These are phyloP conservation scores for Paecilomyces fulvus DNA, from an alignment of 2,329 filamentous ascomycete species.

Conservation along the genomic window DNA sequence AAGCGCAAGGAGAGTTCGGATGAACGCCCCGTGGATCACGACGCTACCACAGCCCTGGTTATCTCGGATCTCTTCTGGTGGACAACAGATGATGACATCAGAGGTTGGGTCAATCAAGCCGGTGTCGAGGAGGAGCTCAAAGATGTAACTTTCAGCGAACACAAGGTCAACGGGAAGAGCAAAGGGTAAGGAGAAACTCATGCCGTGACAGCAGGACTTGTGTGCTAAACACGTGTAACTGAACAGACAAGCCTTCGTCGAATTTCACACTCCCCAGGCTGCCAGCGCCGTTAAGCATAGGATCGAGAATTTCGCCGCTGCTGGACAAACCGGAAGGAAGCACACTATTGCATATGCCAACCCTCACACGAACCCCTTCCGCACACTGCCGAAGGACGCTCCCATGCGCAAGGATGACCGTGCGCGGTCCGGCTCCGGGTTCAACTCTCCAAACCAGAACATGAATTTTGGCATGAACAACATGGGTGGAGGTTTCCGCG, in stretches of 20 bases:
- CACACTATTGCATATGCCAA: conserved; percentile 66
- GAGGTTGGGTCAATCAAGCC: conserved; percentile 75
- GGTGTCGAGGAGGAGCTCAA: conserved; percentile 75
- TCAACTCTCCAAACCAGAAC: conserved; percentile 31
- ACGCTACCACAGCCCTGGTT: conserved; percentile 63
- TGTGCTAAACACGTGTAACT: conserved; percentile 5
- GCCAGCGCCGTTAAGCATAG: conserved; percentile 76
- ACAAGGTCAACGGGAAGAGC: conserved; percentile 98
- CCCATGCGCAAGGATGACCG: conserved; percentile 62
- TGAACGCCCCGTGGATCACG: conserved; percentile 49
- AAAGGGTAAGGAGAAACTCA: conserved; percentile 62
- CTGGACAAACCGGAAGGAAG: conserved; percentile 53
- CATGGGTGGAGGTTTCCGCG: conserved; percentile 46
- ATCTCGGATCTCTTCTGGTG: conserved; percentile 93
- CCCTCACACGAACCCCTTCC: conserved; percentile 75
- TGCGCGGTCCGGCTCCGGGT: conserved; percentile 36
- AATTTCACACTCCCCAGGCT: conserved; percentile 75
- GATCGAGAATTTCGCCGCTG: conserved; percentile 58
- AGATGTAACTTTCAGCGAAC: conserved; percentile 93
- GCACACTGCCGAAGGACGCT: conserved; percentile 81
- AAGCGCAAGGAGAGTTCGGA: conserved; percentile 54
- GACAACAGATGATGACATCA: conserved; percentile 91
- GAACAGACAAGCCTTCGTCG: conserved; percentile 65
- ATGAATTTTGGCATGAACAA: conserved; percentile 34
- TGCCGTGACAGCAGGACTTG: not conserved